Conservation (phyloP, 108 stramenopile species). For the Nannochloropsis salina region DNA sequence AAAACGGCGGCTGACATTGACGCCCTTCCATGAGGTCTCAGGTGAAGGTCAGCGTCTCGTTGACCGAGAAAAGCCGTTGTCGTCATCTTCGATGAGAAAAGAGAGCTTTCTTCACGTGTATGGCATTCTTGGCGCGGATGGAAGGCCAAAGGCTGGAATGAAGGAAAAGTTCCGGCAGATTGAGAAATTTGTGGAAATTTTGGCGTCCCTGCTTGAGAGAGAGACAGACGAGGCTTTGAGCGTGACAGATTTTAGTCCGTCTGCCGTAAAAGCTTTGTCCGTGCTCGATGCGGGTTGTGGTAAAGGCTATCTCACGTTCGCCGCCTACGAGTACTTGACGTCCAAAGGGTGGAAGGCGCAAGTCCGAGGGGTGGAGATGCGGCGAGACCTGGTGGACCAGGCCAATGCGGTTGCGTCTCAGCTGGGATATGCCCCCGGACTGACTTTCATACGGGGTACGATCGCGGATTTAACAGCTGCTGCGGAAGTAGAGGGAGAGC, state of each 20-base stretch:
- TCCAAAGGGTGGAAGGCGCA: neutral
- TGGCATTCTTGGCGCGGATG: neutral
- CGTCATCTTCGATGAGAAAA: neutral
- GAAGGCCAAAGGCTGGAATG: conserved; percentile 13
- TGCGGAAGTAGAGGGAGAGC: neutral
- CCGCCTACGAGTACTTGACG: conserved; percentile 7
- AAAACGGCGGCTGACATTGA: conserved; percentile 2
- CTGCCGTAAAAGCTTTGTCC: neutral
- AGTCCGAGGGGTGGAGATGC: neutral
- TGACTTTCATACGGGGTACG: neutral
- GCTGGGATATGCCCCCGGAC: neutral
- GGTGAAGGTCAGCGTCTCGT: neutral
- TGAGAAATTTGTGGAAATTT: conserved; percentile 20
- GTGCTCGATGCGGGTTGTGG: neutral
- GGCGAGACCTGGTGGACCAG: neutral
- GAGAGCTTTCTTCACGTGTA: neutral
- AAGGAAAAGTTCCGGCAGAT: neutral
- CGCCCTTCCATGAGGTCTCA: neutral
- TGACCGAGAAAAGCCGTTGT: neutral
- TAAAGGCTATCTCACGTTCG: neutral
- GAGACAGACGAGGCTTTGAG: neutral
- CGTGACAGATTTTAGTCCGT: neutral
- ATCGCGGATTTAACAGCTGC: neutral
- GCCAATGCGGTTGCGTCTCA: neutral
- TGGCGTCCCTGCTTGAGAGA: neutral